Evolutionary conservation across 129 eudicot genomes (phyloP).

Genomic region (Chrysanthemum seticuspe): DNA sequence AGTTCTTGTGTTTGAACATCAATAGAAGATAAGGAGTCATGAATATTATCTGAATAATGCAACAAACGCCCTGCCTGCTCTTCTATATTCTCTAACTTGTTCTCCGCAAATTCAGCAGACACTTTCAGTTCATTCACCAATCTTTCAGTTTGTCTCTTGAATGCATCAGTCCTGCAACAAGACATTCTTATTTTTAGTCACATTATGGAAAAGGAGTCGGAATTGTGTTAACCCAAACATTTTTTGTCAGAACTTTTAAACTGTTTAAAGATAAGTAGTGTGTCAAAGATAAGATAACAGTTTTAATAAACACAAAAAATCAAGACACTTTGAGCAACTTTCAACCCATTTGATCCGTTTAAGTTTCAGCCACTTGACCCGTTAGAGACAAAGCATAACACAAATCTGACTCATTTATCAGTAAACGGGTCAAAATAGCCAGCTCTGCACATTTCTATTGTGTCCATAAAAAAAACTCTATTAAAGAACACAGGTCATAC

Average conservation of each 20-base stretch:
- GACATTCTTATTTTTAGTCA: neutral
- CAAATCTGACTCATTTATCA: too few species aligned
- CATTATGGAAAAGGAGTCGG: too few species aligned
- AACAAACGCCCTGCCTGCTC: conserved; percentile 50
- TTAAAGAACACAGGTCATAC: neutral
- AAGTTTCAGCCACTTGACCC: too few species aligned
- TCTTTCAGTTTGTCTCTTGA: conserved; percentile 69
- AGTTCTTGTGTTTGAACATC: conserved; percentile 48
- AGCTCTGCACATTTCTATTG: neutral
- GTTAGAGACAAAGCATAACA: too few species aligned
- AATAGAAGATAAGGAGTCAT: conserved; percentile 53
- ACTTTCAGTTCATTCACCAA: conserved; percentile 66
- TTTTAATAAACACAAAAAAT: too few species aligned
- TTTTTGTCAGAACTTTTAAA: too few species aligned
- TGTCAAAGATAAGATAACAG: too few species aligned
- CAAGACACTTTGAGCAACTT: too few species aligned
- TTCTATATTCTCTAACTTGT: conserved; percentile 50
- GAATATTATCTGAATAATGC: conserved; percentile 47
- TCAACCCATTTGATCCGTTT: too few species aligned
- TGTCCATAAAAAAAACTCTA: neutral
- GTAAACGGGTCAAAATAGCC: too few species aligned
- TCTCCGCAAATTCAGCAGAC: conserved; percentile 67
- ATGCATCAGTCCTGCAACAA: conserved; percentile 62
- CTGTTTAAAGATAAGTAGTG: too few species aligned
- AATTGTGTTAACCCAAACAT: too few species aligned